Percentiles rank a stretch among this genome's conserved stretches.
Conservation (phyloP, 371 early-diverging fungal genomes). For the Globomyces sp. region DNA sequence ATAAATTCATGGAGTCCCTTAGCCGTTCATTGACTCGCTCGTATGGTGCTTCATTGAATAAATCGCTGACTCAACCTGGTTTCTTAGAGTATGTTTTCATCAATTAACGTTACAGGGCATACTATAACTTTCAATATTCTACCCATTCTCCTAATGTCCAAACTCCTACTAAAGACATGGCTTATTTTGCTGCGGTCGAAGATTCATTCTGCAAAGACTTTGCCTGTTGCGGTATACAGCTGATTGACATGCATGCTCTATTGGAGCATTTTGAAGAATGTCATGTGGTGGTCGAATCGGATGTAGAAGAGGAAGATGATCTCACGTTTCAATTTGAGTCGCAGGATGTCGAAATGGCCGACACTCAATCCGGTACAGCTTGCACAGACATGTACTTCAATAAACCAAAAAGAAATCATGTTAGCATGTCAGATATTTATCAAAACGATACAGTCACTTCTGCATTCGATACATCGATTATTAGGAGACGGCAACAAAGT, state of each 20-base stretch:
- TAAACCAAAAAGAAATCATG: conserved; percentile 18
- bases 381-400: conserved; percentile 1
- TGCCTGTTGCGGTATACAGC: conserved; percentile 79
- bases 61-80: conserved; percentile 16
- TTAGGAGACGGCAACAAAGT: conserved; percentile 22
- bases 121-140: conserved; percentile 35
- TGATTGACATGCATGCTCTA: conserved; percentile 84
- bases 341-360: conserved; percentile 22
- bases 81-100: conserved; percentile 26
- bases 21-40: background rate
- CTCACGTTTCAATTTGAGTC: conserved; percentile 35
- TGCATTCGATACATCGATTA: conserved; percentile 34
- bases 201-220: conserved; percentile 88
- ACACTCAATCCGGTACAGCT: conserved; percentile 10
- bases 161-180: conserved; percentile 59
- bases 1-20: background rate
- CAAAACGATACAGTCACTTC: conserved; percentile 23
- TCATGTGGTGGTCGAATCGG: conserved; percentile 85
- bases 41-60: background rate
- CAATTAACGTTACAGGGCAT: background rate
- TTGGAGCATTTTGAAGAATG: conserved; percentile 90
- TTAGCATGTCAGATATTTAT: conserved; percentile 32
- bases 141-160: conserved; percentile 33
- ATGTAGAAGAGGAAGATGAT: conserved; percentile 44
- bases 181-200: conserved; percentile 79